phyloP scores from a whole-genome alignment of 805 yeast species.

The Clavispora asparagi region DNA sequence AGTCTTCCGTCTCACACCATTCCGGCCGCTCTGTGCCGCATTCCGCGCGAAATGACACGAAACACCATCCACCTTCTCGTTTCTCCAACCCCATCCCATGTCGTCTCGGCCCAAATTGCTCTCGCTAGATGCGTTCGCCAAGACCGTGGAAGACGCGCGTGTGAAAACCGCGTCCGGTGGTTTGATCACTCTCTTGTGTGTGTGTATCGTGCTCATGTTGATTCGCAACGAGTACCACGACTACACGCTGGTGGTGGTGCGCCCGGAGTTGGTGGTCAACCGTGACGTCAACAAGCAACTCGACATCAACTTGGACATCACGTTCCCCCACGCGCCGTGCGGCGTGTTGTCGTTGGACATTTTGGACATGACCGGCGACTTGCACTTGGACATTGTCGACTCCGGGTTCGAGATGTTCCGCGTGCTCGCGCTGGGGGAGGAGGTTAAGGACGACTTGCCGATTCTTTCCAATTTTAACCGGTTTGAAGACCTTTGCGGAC shows the following conservation, averaged over 20 bases:
- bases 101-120: constrained; percentile 38
- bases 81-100: constrained; percentile 3
- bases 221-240: constrained; percentile 71
- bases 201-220: constrained; percentile 54
- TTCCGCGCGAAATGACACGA: not conserved
- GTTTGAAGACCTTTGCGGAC: constrained; percentile 27
- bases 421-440: constrained; percentile 49
- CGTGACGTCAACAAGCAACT: constrained; percentile 69
- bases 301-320: constrained; percentile 74
- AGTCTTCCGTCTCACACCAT: too few species aligned
- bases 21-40: not conserved
- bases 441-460: constrained; percentile 24
- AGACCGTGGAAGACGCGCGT: constrained; percentile 90
- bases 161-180: constrained; percentile 90
- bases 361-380: constrained; percentile 84
- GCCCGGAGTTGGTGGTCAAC: constrained; percentile 88
- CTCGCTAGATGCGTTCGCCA: constrained; percentile 84
- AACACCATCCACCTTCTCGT: not conserved
- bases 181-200: constrained; percentile 69
- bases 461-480: constrained; percentile 18
- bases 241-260: constrained; percentile 59
- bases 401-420: constrained; percentile 72
- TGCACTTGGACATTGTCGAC: constrained; percentile 64
- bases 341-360: constrained; percentile 76
- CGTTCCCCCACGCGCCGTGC: constrained; percentile 85